These are phyloP conservation scores for Teratosphaeria viscida DNA, from an alignment of 2,329 filamentous ascomycete genomes.

Conservation along the genomic window DNA sequence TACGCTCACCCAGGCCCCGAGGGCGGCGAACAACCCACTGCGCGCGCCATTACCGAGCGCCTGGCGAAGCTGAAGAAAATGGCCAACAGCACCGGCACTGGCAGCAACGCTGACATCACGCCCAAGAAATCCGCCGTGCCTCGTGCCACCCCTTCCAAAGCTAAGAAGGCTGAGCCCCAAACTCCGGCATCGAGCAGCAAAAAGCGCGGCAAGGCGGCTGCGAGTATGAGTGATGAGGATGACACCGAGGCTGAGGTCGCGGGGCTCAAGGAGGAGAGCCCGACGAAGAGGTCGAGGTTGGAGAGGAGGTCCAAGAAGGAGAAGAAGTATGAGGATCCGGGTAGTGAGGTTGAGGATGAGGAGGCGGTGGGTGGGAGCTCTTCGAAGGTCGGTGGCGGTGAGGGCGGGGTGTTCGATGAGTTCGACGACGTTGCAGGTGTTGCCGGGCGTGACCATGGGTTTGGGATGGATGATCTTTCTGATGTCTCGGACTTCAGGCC, in stretches of 20 bases:
- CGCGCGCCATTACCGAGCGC: conserved; percentile 1
- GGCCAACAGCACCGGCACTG: background rate
- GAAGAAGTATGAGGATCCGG: background rate
- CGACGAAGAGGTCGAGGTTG: conserved; percentile 1
- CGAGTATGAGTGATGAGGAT: conserved; percentile 16
- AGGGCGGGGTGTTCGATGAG: background rate
- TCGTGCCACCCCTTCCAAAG: background rate
- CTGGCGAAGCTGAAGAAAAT: background rate
- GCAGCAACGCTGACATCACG: background rate
- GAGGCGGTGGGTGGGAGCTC: background rate
- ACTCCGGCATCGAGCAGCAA: background rate
- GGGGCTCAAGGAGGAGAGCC: background rate
- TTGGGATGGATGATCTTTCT: background rate
- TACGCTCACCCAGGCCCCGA: background rate
- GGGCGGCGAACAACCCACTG: background rate
- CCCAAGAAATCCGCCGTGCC: background rate
- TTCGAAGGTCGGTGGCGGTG: background rate
- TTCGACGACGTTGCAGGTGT: background rate
- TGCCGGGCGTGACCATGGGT: background rate
- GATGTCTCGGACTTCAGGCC: background rate
- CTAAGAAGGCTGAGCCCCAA: background rate
- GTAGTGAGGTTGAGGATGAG: background rate
- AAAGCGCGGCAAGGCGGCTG: conserved; percentile 1
- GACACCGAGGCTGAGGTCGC: conserved; percentile 1
- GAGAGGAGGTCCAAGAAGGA: conserved; percentile 4